These are phyloP conservation scores for Irineochytrium annulatum DNA, from an alignment of 192 early-diverging fungal species.

Conservation along the genomic window DNA sequence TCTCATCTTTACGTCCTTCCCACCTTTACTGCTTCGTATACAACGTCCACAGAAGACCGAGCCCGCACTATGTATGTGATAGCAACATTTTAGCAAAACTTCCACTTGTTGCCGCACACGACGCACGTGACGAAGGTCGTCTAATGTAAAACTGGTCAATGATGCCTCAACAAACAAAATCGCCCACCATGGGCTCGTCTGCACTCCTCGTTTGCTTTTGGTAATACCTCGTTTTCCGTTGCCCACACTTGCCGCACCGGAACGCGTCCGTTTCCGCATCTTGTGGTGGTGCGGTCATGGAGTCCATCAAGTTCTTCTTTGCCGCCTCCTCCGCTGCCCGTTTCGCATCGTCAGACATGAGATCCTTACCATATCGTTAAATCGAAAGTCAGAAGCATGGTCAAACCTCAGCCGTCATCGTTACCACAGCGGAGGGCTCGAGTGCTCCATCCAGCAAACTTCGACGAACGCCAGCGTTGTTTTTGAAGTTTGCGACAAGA, in stretches of 20 bases:
- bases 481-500: constrained; percentile 19
- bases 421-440: constrained; percentile 2
- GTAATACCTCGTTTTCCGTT: constrained; percentile 82
- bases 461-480: constrained; percentile 15
- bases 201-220: constrained; percentile 97
- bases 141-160: background rate
- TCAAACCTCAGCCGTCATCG: constrained; percentile 14
- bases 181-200: constrained; percentile 87
- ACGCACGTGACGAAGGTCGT: constrained; percentile 6
- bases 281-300: constrained; percentile 66
- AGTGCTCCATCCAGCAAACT: constrained; percentile 10
- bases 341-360: constrained; percentile 86
- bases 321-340: constrained; percentile 65
- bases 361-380: constrained; percentile 66
- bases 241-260: constrained; percentile 87
- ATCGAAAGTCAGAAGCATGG: background rate
- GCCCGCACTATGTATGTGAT: no score
- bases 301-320: constrained; percentile 70
- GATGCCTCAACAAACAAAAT: background rate
- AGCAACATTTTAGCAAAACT: background rate
- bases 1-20: no score
- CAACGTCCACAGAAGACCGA: no score
- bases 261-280: constrained; percentile 90
- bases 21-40: no score
- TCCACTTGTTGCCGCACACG: background rate